A percentile compares a stretch with the other conserved stretches of the same genome.
Conservation (phyloP, 257 asterid species). For the Solanum sejunctum region DNA sequence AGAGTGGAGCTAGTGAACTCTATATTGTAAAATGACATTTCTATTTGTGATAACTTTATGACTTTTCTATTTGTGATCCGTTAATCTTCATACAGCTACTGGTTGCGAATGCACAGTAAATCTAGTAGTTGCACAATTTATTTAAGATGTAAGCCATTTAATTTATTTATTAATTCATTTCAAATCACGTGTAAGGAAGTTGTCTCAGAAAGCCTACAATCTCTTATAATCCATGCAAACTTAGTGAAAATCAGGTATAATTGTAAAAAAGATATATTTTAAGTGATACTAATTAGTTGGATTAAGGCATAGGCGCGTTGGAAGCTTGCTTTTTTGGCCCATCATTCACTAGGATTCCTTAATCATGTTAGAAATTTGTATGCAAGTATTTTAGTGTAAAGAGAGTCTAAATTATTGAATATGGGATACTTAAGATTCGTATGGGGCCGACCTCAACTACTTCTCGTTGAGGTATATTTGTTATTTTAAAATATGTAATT, state of each 20-base stretch:
- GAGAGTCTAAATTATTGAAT: background rate
- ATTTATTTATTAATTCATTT: background rate
- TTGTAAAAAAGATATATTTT: background rate
- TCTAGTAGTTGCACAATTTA: background rate
- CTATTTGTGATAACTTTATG: background rate
- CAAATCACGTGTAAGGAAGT: background rate
- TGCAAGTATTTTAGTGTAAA: background rate
- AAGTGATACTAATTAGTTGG: background rate
- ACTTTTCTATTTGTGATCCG: background rate
- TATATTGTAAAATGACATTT: background rate
- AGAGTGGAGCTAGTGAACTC: background rate
- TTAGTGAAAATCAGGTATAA: background rate
- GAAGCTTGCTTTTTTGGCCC: background rate
- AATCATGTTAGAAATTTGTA: background rate
- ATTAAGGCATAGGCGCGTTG: background rate
- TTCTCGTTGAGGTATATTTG: background rate
- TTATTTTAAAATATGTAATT: background rate
- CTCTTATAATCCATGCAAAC: background rate
- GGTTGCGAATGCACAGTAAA: background rate
- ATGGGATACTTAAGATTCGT: background rate
- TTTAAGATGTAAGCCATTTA: background rate
- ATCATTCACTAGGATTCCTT: background rate
- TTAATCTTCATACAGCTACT: background rate
- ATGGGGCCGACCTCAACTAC: background rate
- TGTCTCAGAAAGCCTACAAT: background rate